Conservation (phyloP, 2,329 filamentous ascomycete genomes). For the Fusarium metavorans region DNA sequence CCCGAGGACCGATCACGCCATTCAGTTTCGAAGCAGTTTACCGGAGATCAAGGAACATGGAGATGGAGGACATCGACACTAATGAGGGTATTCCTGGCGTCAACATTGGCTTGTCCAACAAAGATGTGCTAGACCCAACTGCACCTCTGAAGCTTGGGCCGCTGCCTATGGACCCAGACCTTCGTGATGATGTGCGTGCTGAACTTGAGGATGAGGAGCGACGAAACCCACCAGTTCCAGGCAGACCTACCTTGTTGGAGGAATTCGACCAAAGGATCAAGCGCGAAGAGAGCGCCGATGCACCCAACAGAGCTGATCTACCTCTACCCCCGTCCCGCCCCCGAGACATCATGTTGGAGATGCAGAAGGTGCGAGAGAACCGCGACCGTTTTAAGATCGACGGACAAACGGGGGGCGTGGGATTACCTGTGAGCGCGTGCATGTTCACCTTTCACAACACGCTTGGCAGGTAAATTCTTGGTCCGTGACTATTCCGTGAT, state of each 20-base stretch:
- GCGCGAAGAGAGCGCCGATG: conserved; percentile 88
- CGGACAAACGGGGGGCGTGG: conserved; percentile 83
- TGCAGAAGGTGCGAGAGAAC: conserved; percentile 93
- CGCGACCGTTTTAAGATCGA: conserved; percentile 93
- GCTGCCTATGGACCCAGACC: conserved; percentile 83
- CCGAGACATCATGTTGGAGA: conserved; percentile 92
- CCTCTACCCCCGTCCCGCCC: conserved; percentile 90
- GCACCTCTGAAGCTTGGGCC: conserved; percentile 80
- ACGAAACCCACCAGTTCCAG: conserved; percentile 77
- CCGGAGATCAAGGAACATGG: conserved; percentile 68
- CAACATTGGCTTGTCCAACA: conserved; percentile 72
- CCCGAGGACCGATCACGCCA: conserved; percentile 72
- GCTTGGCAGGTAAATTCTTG: conserved; percentile 77
- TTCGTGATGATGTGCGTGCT: conserved; percentile 86
- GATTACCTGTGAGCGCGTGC: conserved; percentile 86
- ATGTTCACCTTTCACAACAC: conserved; percentile 99
- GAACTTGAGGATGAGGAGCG: conserved; percentile 88
- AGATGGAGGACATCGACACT: conserved; percentile 72
- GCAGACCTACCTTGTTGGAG: conserved; percentile 81
- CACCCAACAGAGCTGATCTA: conserved; percentile 80
- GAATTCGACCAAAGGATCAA: conserved; percentile 92
- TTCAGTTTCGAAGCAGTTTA: conserved; percentile 73
- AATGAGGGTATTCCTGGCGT: conserved; percentile 74
- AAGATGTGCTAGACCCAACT: conserved; percentile 68
- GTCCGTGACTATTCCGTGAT: not conserved